Conservation (phyloP, 1,139 yeast species). For the Arxiozyma telluris region DNA sequence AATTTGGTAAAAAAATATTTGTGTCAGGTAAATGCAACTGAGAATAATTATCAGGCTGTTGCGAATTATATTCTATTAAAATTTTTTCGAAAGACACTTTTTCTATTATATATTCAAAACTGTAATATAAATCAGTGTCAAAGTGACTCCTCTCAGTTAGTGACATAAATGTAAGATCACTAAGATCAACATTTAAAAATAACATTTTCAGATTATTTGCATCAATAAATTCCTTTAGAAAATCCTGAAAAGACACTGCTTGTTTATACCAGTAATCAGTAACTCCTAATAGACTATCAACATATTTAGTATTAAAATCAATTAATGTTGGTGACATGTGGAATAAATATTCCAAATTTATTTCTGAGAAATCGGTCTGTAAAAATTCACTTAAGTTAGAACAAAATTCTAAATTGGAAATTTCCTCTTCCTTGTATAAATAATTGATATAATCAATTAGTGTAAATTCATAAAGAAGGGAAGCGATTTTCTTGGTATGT, state of each 20-base stretch:
- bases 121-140: slow-evolving; percentile 30
- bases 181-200: slow-evolving; percentile 25
- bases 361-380: slow-evolving; percentile 29
- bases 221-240: slow-evolving; percentile 27
- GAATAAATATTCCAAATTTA: slow-evolving; percentile 35
- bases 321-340: slow-evolving; percentile 35
- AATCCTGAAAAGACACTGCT: slow-evolving; percentile 32
- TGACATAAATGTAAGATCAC: slow-evolving; percentile 5
- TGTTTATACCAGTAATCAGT: slow-evolving; percentile 34
- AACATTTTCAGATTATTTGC: slow-evolving; percentile 31
- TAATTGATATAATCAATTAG: slow-evolving; percentile 40
- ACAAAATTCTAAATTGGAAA: slow-evolving; percentile 40
- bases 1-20: slow-evolving; percentile 28
- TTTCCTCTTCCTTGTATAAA: slow-evolving; percentile 32
- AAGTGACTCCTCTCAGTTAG: slow-evolving; percentile 5
- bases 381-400: slow-evolving; percentile 32
- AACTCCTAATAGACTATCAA: slow-evolving; percentile 4
- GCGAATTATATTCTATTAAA: background rate
- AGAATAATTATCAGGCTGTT: background rate
- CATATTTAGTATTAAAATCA: slow-evolving; percentile 14
- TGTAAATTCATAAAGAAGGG: slow-evolving; percentile 38
- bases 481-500: slow-evolving; percentile 29
- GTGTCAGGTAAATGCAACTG: slow-evolving; percentile 10
- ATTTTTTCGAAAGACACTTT: background rate
- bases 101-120: slow-evolving; percentile 30